These are phyloP conservation scores for Scheffersomyces lignicola DNA, from an alignment of 1,139 yeast species.

Conservation along the genomic window DNA sequence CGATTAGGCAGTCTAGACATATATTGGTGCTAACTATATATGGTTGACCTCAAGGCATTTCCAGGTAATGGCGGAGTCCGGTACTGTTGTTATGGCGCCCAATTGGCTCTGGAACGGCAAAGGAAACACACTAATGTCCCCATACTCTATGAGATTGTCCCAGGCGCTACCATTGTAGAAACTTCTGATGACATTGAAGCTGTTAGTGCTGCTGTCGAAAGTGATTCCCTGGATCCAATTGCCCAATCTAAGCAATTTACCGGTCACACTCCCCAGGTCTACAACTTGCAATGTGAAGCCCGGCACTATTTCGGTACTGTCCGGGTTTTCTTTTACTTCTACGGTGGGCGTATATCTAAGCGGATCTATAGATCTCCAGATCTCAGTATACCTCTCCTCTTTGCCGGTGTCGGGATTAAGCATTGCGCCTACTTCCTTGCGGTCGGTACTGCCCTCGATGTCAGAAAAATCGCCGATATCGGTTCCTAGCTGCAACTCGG, in stretches of 20 bases:
- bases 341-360: slow-evolving; percentile 25
- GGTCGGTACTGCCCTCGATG: slow-evolving; percentile 39
- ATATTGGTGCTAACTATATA: slow-evolving; percentile 4
- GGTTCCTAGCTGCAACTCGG: slow-evolving; percentile 22
- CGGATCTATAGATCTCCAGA: slow-evolving; percentile 58
- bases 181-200: slow-evolving; percentile 32
- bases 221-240: slow-evolving; percentile 56
- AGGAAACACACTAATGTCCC: slow-evolving; percentile 25
- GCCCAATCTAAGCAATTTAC: slow-evolving; percentile 50
- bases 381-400: slow-evolving; percentile 50
- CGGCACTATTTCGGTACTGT: neutral
- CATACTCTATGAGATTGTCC: slow-evolving; percentile 29
- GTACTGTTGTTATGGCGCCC: slow-evolving; percentile 12
- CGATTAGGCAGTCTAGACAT: too few species aligned
- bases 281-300: slow-evolving; percentile 20
- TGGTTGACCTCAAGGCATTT: slow-evolving; percentile 18
- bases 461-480: slow-evolving; percentile 49
- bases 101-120: slow-evolving; percentile 17
- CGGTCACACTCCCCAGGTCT: slow-evolving; percentile 24
- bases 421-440: slow-evolving; percentile 58
- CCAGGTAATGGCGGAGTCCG: slow-evolving; percentile 17
- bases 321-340: slow-evolving; percentile 27
- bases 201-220: slow-evolving; percentile 30
- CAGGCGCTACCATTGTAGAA: slow-evolving; percentile 21
- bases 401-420: slow-evolving; percentile 44